Evolutionary conservation across 1,284 basidiomycete genomes (phyloP), one percentile per base, ranked within the genome.

Genomic region (Exobasidium cylindrosporum): DNA sequence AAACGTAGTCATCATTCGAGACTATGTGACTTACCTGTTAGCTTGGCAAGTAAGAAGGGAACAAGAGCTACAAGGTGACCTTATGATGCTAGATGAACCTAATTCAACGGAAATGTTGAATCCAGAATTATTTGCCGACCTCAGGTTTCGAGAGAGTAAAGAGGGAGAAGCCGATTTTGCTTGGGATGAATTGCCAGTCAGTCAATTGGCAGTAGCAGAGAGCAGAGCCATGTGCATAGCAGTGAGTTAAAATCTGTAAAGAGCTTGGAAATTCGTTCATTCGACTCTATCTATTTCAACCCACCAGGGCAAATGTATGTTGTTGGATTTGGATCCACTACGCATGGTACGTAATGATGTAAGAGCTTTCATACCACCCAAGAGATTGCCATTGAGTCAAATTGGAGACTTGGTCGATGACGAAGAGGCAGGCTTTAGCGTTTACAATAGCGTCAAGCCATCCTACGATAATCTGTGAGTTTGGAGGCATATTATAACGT

Each of bases 1-100:
- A 0, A 68, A 67, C 3, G 47, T 76, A 32, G 43, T 76, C 44
- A 58, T 76, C 6, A 30, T 76, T 14, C 55, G 62, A n/a, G 63
- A 70, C 55, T 76, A 76, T 54, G 56, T 64, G 30, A 61, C 29
- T 31, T 24, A 14, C 47, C 21, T 50, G 7, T 14, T 24, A 23
- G 47, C 47, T 7, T 50, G 47, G 47, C 24, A 40, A 40, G 17
- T 7, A 40, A 40, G 35, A 40, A 40, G 17, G 35, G 35, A 40
- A 17, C 35, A 40, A 40, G 35, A 40, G 7, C 17, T 40, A 17
- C 35, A 17, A 17, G 35, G 35, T 10, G n/a, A n/a, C n/a, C n/a
- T n/a, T n/a, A n/a, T n/a, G n/a, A n/a, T n/a, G n/a, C n/a, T n/a
- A n/a, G n/a, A n/a, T n/a, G 17, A 40, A 17, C 10, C 35, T 40